Base-by-base conservation (phyloP, 495 filamentous ascomycete species). In the Lasiosphaeriaceae sp. region DNA sequence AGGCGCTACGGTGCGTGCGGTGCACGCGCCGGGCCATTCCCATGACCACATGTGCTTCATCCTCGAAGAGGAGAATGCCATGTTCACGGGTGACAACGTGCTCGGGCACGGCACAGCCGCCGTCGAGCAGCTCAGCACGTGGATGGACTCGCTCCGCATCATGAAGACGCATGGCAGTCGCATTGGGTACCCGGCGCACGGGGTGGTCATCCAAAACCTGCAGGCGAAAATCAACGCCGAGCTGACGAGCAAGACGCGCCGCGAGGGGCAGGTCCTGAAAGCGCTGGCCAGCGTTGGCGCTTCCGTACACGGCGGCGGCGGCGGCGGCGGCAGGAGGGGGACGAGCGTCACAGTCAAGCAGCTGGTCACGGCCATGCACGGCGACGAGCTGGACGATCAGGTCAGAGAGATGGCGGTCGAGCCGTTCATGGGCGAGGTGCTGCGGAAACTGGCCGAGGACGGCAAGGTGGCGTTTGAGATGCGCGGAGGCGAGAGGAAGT, bases 31-130 rank as follows among this genome's bases (percentile, higher is more conserved):
- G 0, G 90, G 91, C 2, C 90, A 94, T 68, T 84, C 91, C 0
- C 70, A 71, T 0, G 90, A 96, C 62, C 90, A 96, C 69, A 87
- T 90, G 81, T 82, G 80, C 49, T 81, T 90, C 57, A 54, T 84
- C 16, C 62, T 89, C 3, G 80, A 88, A 61, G 87, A 93, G 61
- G 89, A 92, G 63, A 77, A 87, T 62, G 87, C 88, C 3, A 81
- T 95, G 64, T 92, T 96, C 67, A 92, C 90, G 0, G 90, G 87
- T 31, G 90, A 96, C 62, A 94, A 90, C 64, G 86, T 96, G 17
- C 78, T 96, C 3, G 90, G 90, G 2, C 88, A 94, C 57, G 90
- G 90, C 1, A 92, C 89, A 1, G 82, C 86, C 11, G 89, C 92
- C 2, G 92, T 92, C 64, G 86, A 91, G 70, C 83, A 92, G 54